Evolutionary conservation across 371 early-diverging fungal genomes (phyloP), one percentile per base, ranked within the genome.

Genomic region (Phascolomyces articulosus): DNA sequence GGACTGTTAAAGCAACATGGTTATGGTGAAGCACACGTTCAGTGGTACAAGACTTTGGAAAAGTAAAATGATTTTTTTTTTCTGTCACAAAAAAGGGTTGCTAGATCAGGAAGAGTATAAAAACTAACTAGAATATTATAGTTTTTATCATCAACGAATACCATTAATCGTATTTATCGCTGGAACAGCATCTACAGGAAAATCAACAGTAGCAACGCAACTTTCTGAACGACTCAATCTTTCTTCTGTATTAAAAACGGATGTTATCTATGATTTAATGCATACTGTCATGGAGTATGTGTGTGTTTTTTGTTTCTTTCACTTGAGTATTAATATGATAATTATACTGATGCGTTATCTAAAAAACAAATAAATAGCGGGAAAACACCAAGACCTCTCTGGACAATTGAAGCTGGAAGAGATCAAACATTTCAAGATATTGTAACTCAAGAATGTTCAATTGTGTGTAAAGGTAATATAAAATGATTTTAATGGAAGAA

Each of bases 101-200:
- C 2, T 34, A 34, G 34, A 34, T n/a, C n/a, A n/a, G n/a, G 11
- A 34, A 9, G 47, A 20, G 11, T 24, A 26, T 27, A 41, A 51
- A 44, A 11, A 10, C 27, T 21, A 61, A 20, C 16, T 8, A 27
- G 15, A 18, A 4, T n/a, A 3, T 20, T 21, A 2, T 40, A 70
- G 70, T 23, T 77, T 77, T 34, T 74, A 77, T 53, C 78, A 77
- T 56, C 77, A 73, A 41, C 76, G 78, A 4, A 77, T 77, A 4
- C 78, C 78, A 11, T 54, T 77, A n/a, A 65, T 77, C 7, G 61
- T 77, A 15, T 64, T 77, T 15, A 53, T 77, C 38, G 78, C 68
- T 26, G 78, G 78, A 6, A 77, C 77, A 16, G 65, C 62, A 11
- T 69, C 63, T 1, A 69, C 66, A 3, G 73, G 77, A 51, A 77